These are phyloP conservation scores for Sequoia sempervirens DNA, from an alignment of 75 land plant genomes.

Conservation along the genomic window DNA sequence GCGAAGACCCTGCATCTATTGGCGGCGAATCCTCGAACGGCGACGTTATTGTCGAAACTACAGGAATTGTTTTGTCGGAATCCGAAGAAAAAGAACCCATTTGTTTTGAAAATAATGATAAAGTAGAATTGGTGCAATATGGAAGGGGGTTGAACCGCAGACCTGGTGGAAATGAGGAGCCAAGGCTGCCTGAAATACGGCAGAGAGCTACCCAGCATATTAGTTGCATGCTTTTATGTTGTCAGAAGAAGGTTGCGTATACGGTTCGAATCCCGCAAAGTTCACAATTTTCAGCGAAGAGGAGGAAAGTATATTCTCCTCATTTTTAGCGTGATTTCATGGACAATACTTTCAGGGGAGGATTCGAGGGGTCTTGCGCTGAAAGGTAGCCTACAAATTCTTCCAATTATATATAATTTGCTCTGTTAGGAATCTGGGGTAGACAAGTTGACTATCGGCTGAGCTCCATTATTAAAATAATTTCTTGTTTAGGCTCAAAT, in stretches of 20 bases:
- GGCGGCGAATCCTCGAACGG: conserved; percentile 27
- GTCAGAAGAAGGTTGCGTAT: neutral
- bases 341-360: neutral
- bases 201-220: neutral
- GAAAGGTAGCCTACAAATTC: too few relatives aligned
- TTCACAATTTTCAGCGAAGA: neutral
- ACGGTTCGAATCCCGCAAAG: neutral
- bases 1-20: conserved; percentile 23
- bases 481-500: too few relatives aligned
- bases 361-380: too few relatives aligned
- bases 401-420: too few relatives aligned
- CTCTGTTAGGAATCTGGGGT: too few relatives aligned
- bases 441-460: too few relatives aligned
- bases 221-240: neutral
- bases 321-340: neutral
- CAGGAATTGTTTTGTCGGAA: conserved; percentile 19
- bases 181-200: neutral
- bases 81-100: conserved; percentile 1
- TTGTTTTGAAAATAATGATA: neutral
- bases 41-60: conserved; percentile 29
- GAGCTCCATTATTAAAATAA: too few relatives aligned
- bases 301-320: neutral
- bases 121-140: neutral
- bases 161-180: neutral
- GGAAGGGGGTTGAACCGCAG: neutral